Evolutionary conservation across 208 protist species (phyloP).

Genomic region (Leishmania turanica): DNA sequence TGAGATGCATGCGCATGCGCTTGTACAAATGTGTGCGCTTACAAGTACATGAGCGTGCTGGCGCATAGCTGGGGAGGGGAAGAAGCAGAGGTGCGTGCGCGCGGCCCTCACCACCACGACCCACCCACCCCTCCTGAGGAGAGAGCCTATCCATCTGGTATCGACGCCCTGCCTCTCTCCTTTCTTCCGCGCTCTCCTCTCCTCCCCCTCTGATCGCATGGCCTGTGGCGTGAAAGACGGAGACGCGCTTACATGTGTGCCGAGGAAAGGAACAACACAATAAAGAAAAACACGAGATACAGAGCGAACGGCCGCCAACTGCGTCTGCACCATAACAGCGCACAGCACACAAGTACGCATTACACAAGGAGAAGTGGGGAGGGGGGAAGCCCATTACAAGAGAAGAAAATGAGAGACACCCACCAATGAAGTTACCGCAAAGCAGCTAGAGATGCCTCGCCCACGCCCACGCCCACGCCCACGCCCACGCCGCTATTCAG

Average conservation of each 20-base stretch:
- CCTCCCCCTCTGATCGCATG: not conserved
- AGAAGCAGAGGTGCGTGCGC: no score
- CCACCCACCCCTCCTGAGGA: not conserved
- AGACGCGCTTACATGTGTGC: not conserved
- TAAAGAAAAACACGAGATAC: not conserved
- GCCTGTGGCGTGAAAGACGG: not conserved
- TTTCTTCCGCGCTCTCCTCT: not conserved
- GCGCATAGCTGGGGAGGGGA: not conserved
- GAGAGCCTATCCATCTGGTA: not conserved
- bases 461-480: not conserved
- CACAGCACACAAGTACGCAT: not conserved
- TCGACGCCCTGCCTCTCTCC: not conserved
- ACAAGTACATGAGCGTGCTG: not conserved
- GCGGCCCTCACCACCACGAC: not conserved
- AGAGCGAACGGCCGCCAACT: not conserved
- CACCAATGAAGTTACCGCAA: not conserved
- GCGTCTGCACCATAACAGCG: not conserved
- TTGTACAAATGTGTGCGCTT: not conserved
- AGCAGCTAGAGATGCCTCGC: not conserved
- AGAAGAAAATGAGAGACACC: not conserved
- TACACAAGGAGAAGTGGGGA: not conserved
- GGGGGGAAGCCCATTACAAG: not conserved
- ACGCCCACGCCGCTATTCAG: constrained; percentile 30
- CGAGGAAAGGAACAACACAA: not conserved
- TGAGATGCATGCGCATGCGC: not conserved